Evolutionary conservation across 2,329 filamentous ascomycete species (phyloP), one percentile per base, ranked within the genome.

Genomic region (Colletotrichum sp.): DNA sequence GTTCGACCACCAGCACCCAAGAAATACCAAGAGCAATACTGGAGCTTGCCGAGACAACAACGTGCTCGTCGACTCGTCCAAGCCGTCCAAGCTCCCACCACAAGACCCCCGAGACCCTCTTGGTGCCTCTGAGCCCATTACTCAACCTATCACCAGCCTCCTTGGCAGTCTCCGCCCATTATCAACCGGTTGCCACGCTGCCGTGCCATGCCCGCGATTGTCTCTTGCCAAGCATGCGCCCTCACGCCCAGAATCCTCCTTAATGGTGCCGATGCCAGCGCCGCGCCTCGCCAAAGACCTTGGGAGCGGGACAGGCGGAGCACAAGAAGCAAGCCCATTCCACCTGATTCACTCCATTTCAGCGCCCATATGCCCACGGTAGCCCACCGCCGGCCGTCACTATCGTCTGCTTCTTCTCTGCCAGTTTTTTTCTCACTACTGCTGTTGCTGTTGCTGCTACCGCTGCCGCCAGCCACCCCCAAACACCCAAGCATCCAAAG

Each of bases 181-280:
- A 71, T 67, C 68, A 67, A 73, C 68, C 62, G 72, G 68, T 67
- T 71, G 72, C 68, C 72, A 73, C 62, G 68, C 38, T 71, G 68
- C 72, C 72, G 72, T 73, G 72, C 72, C 72, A 73, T 67, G 72
- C 68, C 72, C 68, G 68, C 68, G 68, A 73, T 71, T 58, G 71
- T 73, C 72, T 71, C 62, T 73, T 34, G 72, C 72, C 72, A 73
- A 73, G 72, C 72, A 71, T 72, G 62, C 67, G 61, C 43, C 61
- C 62, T 70, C 55, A 70, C 55, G 66, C 62, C 68, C 62, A 71
- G 57, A 54, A 64, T 63, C 15, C 33, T 67, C 43, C 43, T 71
- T 63, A 73, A 72, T 73, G 72, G 72, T 73, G 72, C 68, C 57
- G 68, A 72, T 38, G 61, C 27, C 69, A 64, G 31, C 62, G 54